phyloP scores from a whole-genome alignment of 1,284 basidiomycete species.

The Porogramme epimiltina region DNA sequence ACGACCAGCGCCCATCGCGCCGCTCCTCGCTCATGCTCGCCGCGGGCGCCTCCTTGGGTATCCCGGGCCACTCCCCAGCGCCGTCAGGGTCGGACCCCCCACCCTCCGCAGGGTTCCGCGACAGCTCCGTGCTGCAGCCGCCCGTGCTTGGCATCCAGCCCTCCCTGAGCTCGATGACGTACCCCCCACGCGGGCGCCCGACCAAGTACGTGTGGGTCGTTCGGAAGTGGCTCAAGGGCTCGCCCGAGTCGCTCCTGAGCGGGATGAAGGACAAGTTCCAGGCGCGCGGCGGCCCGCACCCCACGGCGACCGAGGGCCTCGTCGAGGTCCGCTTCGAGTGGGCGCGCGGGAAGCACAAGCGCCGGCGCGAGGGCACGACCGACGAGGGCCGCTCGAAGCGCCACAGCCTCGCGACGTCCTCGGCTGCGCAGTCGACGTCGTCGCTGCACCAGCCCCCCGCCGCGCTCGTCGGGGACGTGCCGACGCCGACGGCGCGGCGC shows the following conservation, averaged over 20 bases:
- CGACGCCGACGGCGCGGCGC: conserved; percentile 6
- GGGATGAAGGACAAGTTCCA: conserved; percentile 42
- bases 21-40: conserved; percentile 16
- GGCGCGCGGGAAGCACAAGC: conserved; percentile 52
- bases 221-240: conserved; percentile 75
- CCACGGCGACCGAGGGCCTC: conserved; percentile 25
- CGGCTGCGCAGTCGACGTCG: conserved; percentile 29
- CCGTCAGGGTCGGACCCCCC: conserved; percentile 19
- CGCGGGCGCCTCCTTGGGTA: conserved; percentile 3
- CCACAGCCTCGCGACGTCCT: conserved; percentile 21
- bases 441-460: conserved; percentile 23
- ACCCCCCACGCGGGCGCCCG: conserved; percentile 48
- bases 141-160: conserved; percentile 69
- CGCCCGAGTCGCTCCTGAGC: conserved; percentile 37
- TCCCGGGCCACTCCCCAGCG: conserved; percentile 12
- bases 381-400: conserved; percentile 19
- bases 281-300: conserved; percentile 13
- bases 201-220: conserved; percentile 83
- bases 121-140: conserved; percentile 42
- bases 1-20: conserved; percentile 6
- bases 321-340: conserved; percentile 79
- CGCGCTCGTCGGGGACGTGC: conserved; percentile 7
- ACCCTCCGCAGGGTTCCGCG: conserved; percentile 5
- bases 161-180: conserved; percentile 42
- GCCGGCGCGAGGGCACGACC: conserved; percentile 18